Percentiles rank a stretch among this genome's conserved stretches.
Conservation (phyloP, 805 yeast genomes). For the Myxozyma udenii region DNA sequence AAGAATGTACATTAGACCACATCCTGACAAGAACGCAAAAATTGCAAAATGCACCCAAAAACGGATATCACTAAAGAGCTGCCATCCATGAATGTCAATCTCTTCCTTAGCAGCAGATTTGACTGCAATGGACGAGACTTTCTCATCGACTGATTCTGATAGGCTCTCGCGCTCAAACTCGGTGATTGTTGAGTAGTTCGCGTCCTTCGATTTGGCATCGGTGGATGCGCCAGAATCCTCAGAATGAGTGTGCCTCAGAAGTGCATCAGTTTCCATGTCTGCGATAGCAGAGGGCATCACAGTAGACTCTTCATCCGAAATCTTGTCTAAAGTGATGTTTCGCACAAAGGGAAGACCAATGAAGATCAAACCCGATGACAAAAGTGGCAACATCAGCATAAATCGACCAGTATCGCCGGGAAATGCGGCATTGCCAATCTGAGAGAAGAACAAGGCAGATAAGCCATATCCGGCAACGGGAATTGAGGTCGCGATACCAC, state of each 20-base stretch:
- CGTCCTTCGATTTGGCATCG: slow-evolving; percentile 9
- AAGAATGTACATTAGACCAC: slow-evolving; percentile 73
- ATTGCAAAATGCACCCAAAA: slow-evolving; percentile 54
- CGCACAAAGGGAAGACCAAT: slow-evolving; percentile 30
- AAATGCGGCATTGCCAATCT: slow-evolving; percentile 50
- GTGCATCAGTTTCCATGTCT: slow-evolving; percentile 25
- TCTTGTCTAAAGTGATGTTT: slow-evolving; percentile 20
- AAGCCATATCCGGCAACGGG: slow-evolving; percentile 74
- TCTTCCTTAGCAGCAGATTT: slow-evolving; percentile 12
- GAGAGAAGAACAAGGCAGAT: slow-evolving; percentile 66
- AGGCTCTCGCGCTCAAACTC: slow-evolving; percentile 16
- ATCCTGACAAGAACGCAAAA: slow-evolving; percentile 58
- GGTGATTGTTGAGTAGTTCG: slow-evolving; percentile 18
- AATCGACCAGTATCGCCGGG: slow-evolving; percentile 60
- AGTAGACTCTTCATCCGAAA: slow-evolving; percentile 17
- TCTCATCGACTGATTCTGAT: slow-evolving; percentile 12
- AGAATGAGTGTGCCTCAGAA: slow-evolving; percentile 16
- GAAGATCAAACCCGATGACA: slow-evolving; percentile 29
- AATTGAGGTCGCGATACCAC: slow-evolving; percentile 73
- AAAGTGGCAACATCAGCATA: slow-evolving; percentile 29
- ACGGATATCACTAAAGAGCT: slow-evolving; percentile 26
- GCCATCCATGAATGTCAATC: slow-evolving; percentile 29
- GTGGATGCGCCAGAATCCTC: slow-evolving; percentile 1
- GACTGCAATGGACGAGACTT: slow-evolving; percentile 12
- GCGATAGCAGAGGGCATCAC: slow-evolving; percentile 10